Evolutionary conservation across 345 rosid species (phyloP), one percentile per base, ranked within the genome.

Genomic region (Populus simonii): DNA sequence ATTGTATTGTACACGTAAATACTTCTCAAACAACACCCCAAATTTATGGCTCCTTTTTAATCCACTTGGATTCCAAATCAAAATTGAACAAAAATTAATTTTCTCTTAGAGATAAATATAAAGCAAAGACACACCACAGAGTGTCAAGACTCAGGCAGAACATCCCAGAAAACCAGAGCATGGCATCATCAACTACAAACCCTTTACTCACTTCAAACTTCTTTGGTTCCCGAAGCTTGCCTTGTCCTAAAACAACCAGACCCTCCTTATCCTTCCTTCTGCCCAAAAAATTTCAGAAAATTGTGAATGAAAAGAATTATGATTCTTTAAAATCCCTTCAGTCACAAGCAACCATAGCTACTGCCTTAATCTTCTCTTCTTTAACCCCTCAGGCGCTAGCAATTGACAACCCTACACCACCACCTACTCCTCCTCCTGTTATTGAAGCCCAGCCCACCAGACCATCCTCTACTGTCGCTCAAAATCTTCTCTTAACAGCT

Each of bases 331-430:
- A 68, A 59, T 66, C 75, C 33, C 68, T 81, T 20, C 57, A 80
- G 55, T 83, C 93, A 3, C 76, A 87, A 47, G 83, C 85, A 20
- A 80, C 89, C 15, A 68, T 88, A 35, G 90, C 93, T 66, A 88
- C 93, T 68, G 89, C 95, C 49, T 45, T 89, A 29, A 80, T 88
- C 39, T 79, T 88, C 70, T 84, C 90, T 35, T 89, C 95, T 1
- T 45, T 80, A 16, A 59, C 87, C 6, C 88, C 91, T 2, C 89
- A 68, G 67, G 96, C 91, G 15, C 73, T 89, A n/a, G 93, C 96
- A 20, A 16, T 87, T 1, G 92, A 92, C 39, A 82, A 49, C 66
- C 29, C 83, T 7, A 4, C 85, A 18, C 83, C 88, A 10, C 78
- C 83, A 0, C 76, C 87, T 1, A 8, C 76, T 5, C 80, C 81